phyloP scores from a whole-genome alignment of 148 eudicot genomes.

The Talinum fruticosum region DNA sequence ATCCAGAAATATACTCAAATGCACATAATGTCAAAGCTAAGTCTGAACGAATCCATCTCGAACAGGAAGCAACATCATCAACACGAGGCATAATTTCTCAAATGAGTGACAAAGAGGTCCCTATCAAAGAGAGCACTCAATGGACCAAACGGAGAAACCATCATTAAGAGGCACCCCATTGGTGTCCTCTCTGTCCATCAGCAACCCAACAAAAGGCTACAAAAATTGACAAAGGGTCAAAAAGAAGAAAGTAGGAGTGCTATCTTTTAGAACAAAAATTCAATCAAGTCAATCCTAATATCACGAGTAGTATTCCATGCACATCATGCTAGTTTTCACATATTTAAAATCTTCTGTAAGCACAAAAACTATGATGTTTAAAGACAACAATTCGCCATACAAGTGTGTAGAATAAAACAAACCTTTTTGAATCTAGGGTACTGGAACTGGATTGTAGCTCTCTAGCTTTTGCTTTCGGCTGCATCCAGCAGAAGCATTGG shows the following conservation, averaged over 20 bases:
- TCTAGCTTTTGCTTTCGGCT: conserved; percentile 33
- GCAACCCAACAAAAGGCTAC: conserved; percentile 35
- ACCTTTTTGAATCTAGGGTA: conserved; percentile 25
- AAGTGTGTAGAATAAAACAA: conserved; percentile 7
- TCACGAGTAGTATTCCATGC: conserved; percentile 20
- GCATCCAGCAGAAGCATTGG: conserved; percentile 15
- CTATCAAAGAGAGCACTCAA: conserved; percentile 24
- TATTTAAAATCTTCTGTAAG: conserved; percentile 6
- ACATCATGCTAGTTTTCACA: conserved; percentile 15
- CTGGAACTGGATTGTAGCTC: conserved; percentile 22
- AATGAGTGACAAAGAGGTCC: conserved; percentile 17
- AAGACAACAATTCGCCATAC: conserved; percentile 16
- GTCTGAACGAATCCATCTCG: conserved; percentile 11
- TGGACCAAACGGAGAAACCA: conserved; percentile 28
- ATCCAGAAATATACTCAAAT: conserved; percentile 16
- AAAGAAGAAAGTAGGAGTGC: conserved; percentile 6
- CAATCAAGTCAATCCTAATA: conserved; percentile 15
- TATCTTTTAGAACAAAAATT: conserved; percentile 13
- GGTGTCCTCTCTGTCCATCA: conserved; percentile 33
- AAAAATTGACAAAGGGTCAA: conserved; percentile 26
- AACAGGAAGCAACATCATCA: conserved; percentile 21
- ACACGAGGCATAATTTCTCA: conserved; percentile 15
- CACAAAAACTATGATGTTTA: conserved; percentile 17
- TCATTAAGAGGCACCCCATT: conserved; percentile 26
- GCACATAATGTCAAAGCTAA: conserved; percentile 10